Base-by-base conservation (phyloP, 139 green algal genomes). In the Nannochloris sp. region DNA sequence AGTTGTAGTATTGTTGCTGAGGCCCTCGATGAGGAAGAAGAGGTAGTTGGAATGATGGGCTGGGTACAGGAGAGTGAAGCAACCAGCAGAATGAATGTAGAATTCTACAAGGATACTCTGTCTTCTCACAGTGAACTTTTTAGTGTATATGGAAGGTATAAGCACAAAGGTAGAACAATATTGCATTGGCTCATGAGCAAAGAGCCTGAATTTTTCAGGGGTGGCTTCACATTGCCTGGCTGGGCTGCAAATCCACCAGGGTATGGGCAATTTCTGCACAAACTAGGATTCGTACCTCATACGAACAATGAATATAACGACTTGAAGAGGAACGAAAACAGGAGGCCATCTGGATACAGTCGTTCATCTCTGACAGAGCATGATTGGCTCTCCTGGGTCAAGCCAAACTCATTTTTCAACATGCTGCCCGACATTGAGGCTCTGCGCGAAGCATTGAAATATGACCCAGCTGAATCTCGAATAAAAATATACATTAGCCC, bases 401-500 rank as follows among this genome's bases (percentile, higher is more conserved):
- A 36, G 7, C 18, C 40, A 40, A 21, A 7, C n/a, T n/a, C 15
- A 24, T 36, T 62, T 44, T 44, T 16, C 18, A 50, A 19, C 24
- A 57, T 90, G 61, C n/a, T 23, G 3, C 27, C 85, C 6, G 83
- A 90, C 61, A 27, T 37, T 3, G 9, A 62, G 21, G 83, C 83
- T 25, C 53, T 84, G 36, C 12, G 37, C 15, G 43, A 59, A 48
- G 79, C 79, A 14, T 48, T 85, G 54, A 25, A 66, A 68, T 25
- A 58, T 15, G 69, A 67, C 12, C 44, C 57, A 12, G 36, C 24
- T 25, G 18, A 51, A 14, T 34, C 40, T 14, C 18, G 43, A 18
- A 43, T 62, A 55, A 51, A 44, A 18, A 61, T 95, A 37, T 95
- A 78, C 60, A 56, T 98, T 48, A 96, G 90, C 0, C 48, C 62